These are phyloP conservation scores for Pseudogymnoascus sp. DNA, from an alignment of 2,329 filamentous ascomycete genomes.

Conservation along the genomic window DNA sequence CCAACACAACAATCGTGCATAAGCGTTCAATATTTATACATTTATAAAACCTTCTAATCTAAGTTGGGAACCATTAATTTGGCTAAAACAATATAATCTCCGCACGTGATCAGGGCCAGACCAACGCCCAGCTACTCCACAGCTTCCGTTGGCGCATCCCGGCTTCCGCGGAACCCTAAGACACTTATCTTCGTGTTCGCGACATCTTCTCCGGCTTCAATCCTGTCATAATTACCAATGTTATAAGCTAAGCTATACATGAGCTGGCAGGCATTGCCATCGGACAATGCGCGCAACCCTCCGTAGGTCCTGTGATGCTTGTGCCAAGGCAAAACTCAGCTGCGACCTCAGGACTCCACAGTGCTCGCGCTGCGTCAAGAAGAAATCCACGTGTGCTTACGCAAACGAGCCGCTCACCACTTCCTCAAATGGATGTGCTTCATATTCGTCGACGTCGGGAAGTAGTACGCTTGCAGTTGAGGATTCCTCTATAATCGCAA, in stretches of 20 bases:
- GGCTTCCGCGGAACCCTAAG: not conserved
- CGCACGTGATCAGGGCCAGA: not conserved
- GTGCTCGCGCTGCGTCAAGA: conserved; percentile 48
- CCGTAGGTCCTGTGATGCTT: conserved; percentile 49
- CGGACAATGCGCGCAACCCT: conserved; percentile 47
- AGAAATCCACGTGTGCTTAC: conserved; percentile 42
- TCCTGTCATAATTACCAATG: not conserved
- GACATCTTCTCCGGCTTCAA: not conserved
- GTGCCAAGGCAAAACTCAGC: conserved; percentile 48
- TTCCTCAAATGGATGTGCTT: not conserved
- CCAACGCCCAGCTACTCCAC: not conserved
- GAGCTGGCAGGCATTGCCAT: not conserved
- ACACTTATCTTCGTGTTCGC: not conserved
- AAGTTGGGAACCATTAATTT: not conserved
- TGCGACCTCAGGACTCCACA: conserved; percentile 48
- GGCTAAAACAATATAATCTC: not conserved
- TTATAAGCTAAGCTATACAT: not conserved
- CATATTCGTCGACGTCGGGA: conserved; percentile 10
- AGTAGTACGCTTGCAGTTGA: conserved; percentile 4
- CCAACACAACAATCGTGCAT: not conserved
- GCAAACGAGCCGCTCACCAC: conserved; percentile 45
- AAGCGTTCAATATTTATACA: not conserved
- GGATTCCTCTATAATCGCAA: not conserved
- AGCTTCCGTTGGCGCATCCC: not conserved
- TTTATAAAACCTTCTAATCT: not conserved